A percentile compares a stretch with the other conserved stretches of the same genome.
Evolutionary conservation across 2,329 filamentous ascomycete species (phyloP).

Genomic region (Neonectria sp.): DNA sequence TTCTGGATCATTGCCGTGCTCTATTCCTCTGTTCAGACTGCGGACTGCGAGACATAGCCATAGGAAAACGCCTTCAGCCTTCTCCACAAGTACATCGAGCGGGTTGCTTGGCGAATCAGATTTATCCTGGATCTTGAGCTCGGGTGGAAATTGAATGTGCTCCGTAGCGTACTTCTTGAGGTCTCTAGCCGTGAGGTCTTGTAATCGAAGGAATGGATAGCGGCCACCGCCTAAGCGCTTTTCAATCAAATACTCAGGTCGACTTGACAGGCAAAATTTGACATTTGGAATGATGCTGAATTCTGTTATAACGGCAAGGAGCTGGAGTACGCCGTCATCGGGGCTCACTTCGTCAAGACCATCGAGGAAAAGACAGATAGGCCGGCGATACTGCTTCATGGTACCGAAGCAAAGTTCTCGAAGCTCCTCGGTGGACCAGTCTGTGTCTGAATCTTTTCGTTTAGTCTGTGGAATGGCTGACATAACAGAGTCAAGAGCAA

Average conservation of each 20-base stretch:
- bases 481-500: not conserved
- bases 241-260: conserved; percentile 3
- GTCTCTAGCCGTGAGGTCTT: conserved; percentile 14
- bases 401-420: not conserved
- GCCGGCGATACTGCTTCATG: not conserved
- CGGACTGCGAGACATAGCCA: conserved; percentile 13
- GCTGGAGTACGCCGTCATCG: not conserved
- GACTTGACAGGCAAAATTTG: conserved; percentile 25
- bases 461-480: not conserved
- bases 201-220: conserved; percentile 7
- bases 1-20: not conserved
- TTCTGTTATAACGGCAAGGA: not conserved
- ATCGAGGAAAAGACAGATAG: conserved; percentile 39
- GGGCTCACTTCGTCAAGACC: conserved; percentile 33
- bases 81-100: not conserved
- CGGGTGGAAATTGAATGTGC: not conserved
- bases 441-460: conserved; percentile 6
- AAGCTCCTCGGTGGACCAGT: conserved; percentile 33
- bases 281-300: not conserved
- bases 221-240: not conserved
- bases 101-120: not conserved
- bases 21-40: conserved; percentile 7
- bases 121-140: not conserved
- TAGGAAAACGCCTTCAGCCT: conserved; percentile 20
- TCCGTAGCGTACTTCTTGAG: not conserved